Conservation (phyloP, 257 asterid species). For the Haberlea rhodopensis region DNA sequence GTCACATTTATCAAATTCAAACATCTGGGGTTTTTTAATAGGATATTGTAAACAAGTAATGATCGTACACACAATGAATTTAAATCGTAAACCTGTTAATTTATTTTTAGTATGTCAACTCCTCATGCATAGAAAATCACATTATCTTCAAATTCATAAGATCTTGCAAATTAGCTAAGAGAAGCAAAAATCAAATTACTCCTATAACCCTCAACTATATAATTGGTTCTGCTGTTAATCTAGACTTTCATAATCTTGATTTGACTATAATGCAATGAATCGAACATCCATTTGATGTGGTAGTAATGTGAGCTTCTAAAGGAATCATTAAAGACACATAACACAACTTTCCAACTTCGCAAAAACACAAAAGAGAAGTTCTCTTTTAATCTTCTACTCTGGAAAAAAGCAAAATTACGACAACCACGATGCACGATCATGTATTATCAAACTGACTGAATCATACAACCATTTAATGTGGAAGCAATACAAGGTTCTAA, state of each 20-base stretch:
- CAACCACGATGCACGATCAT: too few species aligned
- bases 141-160: neutral
- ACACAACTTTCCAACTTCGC: too few species aligned
- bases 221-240: neutral
- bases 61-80: neutral
- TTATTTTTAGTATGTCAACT: constrained; percentile 1
- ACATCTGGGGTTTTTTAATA: neutral
- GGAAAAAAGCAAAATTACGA: too few species aligned
- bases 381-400: too few species aligned
- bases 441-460: neutral
- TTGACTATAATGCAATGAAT: neutral
- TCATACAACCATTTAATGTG: neutral
- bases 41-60: constrained; percentile 7
- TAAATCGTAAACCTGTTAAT: neutral
- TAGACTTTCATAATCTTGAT: neutral
- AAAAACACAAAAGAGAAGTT: too few species aligned
- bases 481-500: constrained; percentile 9
- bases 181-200: neutral
- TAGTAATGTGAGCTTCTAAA: too few species aligned
- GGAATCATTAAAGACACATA: too few species aligned
- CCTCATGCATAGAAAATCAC: neutral
- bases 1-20: neutral
- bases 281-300: too few species aligned
- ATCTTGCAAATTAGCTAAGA: neutral
- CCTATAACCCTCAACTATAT: neutral